Base-by-base conservation (phyloP, 805 yeast species). In the Isabelozyma rhagii region DNA sequence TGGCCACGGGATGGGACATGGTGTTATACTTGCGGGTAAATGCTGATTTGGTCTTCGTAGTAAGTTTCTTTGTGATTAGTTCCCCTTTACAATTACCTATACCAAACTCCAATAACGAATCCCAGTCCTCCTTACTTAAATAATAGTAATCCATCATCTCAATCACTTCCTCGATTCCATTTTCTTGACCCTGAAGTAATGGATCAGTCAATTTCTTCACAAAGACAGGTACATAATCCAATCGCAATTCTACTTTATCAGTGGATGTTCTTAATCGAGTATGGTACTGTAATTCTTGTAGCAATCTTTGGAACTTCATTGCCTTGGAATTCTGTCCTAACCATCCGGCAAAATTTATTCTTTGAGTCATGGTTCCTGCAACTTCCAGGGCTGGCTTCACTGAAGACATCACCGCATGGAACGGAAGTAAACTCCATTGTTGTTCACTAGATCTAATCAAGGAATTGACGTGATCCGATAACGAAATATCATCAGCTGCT, bases 81-180 rank as follows among this genome's bases (percentile, higher is more conserved):
- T 78, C 81, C 48, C 75, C 69, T 31, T 65, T 64, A n/a, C 51
- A 39, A 14, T 47, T 45, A 0, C 96, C 96, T 10, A 91, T 84
- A 14, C 89, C 86, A 53, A 92, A 81, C 54, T 92, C 97, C 79
- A 90, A 76, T 9, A 94, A 71, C 18, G 78, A 79, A 61, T 93
- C 98, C 92, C 96, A 93, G 66, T 94, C 98, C 50, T 92, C 96
- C 59, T 83, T 87, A 7, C 96, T 87, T 39, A 94, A 66, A 60
- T 83, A 94, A 66, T 94, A 94, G 36, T 82, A 75, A 67, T 94
- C 99, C 87, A 94, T 78, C 1, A 81, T 59, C n/a, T 75, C 72
- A 45, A 94, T 83, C 3, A 87, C 85, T 2, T 77, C 79, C 0
- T 73, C 72, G 31, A 93, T 79, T 1, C 90, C 96, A 2, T 76